These are phyloP conservation scores for Dalbergia oliveri DNA, from an alignment of 306 rosid genomes.

Conservation along the genomic window DNA sequence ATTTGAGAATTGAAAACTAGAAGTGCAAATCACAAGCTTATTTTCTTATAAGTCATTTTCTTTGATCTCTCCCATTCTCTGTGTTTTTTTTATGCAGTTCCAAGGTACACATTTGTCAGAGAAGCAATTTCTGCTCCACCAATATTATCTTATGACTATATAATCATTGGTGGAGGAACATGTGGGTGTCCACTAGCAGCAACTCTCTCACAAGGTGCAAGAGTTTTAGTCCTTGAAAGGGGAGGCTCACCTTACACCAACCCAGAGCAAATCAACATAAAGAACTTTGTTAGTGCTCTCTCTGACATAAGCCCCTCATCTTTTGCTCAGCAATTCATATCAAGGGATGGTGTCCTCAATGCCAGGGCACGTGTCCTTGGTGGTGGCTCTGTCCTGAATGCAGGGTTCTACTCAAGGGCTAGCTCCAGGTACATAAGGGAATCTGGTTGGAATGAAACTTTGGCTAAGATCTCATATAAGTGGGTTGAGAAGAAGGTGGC, in stretches of 20 bases:
- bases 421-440: conserved; percentile 46
- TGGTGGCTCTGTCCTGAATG: conserved; percentile 76
- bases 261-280: conserved; percentile 55
- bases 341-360: conserved; percentile 68
- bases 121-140: conserved; percentile 70
- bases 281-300: conserved; percentile 52
- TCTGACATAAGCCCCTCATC: conserved; percentile 62
- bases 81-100: conserved; percentile 47
- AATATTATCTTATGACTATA: conserved; percentile 61
- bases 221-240: conserved; percentile 70
- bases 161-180: conserved; percentile 84
- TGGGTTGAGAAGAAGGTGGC: conserved; percentile 76
- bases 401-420: conserved; percentile 74
- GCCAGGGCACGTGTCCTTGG: conserved; percentile 66
- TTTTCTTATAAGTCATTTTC: background rate
- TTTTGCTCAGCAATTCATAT: conserved; percentile 69
- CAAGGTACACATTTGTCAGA: conserved; percentile 53
- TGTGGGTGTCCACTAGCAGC: conserved; percentile 89
- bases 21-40: background rate
- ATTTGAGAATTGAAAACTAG: conserved; percentile 27
- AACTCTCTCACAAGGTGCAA: conserved; percentile 71
- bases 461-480: conserved; percentile 58
- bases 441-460: conserved; percentile 59
- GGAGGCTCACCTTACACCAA: conserved; percentile 78
- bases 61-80: background rate